A percentile compares a stretch with the other conserved stretches of the same genome.
These are phyloP conservation scores for Xylariaceae sp. DNA, from an alignment of 2,329 filamentous ascomycete genomes.

Conservation along the genomic window DNA sequence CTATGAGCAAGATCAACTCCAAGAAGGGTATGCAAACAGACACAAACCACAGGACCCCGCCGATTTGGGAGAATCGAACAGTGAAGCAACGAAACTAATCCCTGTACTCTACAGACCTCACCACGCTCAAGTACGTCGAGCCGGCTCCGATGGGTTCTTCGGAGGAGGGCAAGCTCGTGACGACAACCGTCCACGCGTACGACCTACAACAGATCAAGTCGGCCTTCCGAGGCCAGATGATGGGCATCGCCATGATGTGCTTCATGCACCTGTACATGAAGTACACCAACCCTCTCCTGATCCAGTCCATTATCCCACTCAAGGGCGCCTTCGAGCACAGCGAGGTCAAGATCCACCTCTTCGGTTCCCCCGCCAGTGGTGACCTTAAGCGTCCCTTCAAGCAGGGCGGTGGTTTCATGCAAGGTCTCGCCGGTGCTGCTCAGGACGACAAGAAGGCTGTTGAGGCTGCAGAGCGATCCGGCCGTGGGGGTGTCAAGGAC, in stretches of 20 bases:
- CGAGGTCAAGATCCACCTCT: conserved; percentile 91
- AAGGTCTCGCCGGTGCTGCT: conserved; percentile 68
- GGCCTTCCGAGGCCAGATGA: conserved; percentile 85
- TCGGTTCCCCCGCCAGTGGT: conserved; percentile 80
- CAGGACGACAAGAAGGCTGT: conserved; percentile 93
- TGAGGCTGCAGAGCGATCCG: conserved; percentile 73
- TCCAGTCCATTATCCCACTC: conserved; percentile 97
- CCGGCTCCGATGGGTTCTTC: conserved; percentile 87
- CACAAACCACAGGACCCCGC: background rate
- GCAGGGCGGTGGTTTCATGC: conserved; percentile 77
- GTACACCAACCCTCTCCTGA: conserved; percentile 98
- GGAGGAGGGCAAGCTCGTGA: conserved; percentile 94
- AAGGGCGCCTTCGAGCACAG: conserved; percentile 96
- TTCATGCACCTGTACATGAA: conserved; percentile 99
- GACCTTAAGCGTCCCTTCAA: conserved; percentile 98
- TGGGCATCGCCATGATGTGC: conserved; percentile 96
- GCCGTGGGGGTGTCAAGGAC: conserved; percentile 69
- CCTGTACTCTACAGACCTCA: conserved; percentile 65
- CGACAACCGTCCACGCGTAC: conserved; percentile 95
- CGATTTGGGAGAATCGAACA: background rate
- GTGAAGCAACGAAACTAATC: conserved; percentile 1
- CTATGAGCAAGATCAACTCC: conserved; percentile 81
- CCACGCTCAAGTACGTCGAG: conserved; percentile 98
- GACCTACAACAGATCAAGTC: conserved; percentile 81
- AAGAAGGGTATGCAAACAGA: conserved; percentile 79